phyloP scores from a whole-genome alignment of 169 alveolate species.

The Plasmodium relictum region DNA sequence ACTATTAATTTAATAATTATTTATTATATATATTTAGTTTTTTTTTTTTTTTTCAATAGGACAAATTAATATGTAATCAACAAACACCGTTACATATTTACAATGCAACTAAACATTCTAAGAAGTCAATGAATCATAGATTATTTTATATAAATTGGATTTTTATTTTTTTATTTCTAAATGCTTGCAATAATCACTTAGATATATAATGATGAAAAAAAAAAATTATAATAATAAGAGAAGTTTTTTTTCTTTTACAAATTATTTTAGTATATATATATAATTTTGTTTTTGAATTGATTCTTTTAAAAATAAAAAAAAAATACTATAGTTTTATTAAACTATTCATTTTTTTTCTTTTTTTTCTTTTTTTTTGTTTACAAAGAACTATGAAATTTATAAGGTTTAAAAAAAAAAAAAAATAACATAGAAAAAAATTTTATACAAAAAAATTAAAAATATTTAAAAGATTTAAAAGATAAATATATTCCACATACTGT shows the following conservation, averaged over 20 bases:
- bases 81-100: conserved; percentile 75
- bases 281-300: background rate
- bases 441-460: conserved; percentile 27
- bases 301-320: too few species aligned
- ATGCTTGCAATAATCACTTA: conserved; percentile 78
- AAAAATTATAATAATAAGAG: too few species aligned
- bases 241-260: too few species aligned
- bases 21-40: too few species aligned
- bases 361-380: conserved; percentile 4
- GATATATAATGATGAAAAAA: conserved; percentile 60
- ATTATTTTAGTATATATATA: background rate
- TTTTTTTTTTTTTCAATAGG: conserved; percentile 10
- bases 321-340: background rate
- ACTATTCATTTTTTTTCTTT: conserved; percentile 77
- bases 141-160: conserved; percentile 85
- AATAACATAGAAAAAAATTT: too few species aligned
- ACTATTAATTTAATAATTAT: too few species aligned
- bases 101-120: conserved; percentile 83
- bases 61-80: conserved; percentile 43
- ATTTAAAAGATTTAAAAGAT: conserved; percentile 74
- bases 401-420: too few species aligned
- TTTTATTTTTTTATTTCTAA: conserved; percentile 81
- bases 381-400: background rate
- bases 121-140: conserved; percentile 85
- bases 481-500: conserved; percentile 59